These are phyloP conservation scores for Daldinia grandis DNA, from an alignment of 495 filamentous ascomycete genomes.

Conservation along the genomic window DNA sequence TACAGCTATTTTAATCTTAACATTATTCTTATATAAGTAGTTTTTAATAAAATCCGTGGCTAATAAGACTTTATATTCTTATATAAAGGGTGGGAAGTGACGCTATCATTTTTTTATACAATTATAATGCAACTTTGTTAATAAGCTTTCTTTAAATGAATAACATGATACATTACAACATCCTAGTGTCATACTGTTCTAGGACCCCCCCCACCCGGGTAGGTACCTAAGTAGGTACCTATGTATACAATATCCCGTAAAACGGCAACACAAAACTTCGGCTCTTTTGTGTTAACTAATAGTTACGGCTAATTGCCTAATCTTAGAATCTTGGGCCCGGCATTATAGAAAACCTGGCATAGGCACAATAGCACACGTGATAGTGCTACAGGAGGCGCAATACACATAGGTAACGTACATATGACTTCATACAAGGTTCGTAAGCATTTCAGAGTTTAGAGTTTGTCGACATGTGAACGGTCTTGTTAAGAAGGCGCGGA, in stretches of 20 bases:
- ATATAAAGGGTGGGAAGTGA: no score
- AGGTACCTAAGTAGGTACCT: no score
- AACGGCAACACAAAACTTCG: constrained; percentile 21
- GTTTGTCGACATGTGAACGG: constrained; percentile 36
- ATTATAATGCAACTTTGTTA: no score
- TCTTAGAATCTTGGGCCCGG: not conserved
- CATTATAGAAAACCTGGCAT: not conserved
- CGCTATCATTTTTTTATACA: no score
- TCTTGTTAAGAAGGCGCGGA: not conserved
- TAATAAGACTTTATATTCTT: no score
- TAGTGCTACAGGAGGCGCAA: not conserved
- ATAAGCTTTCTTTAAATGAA: no score
- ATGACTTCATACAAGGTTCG: constrained; percentile 40
- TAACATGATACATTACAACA: no score
- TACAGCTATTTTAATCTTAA: no score
- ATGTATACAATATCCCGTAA: not conserved
- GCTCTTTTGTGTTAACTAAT: constrained; percentile 5
- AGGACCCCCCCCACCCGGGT: no score
- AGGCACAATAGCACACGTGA: constrained; percentile 17
- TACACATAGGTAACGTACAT: constrained; percentile 10
- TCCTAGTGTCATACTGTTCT: no score
- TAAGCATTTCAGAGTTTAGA: not conserved
- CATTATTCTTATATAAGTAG: no score
- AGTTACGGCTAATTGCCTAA: not conserved
- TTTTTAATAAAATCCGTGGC: no score